Conservation (phyloP, 352 stramenopile genomes). For the Pythium phragmiticola region DNA sequence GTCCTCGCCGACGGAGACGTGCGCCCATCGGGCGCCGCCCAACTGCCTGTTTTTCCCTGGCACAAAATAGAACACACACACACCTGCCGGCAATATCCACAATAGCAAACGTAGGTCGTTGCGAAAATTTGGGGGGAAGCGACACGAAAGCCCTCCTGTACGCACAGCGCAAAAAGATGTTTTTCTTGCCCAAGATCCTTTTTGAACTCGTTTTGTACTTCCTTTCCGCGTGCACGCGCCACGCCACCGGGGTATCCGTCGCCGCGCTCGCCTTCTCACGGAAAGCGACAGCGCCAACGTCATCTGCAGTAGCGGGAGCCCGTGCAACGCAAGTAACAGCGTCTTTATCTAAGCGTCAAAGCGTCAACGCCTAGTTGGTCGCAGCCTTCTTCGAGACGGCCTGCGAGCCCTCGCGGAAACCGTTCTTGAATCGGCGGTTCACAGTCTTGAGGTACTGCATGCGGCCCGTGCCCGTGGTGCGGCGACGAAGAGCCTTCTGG, state of each 20-base stretch:
- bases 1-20: too few relatives aligned
- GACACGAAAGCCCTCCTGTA: conserved; percentile 2
- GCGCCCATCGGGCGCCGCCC: too few relatives aligned
- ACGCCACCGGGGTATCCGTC: conserved; percentile 6
- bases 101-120: neutral
- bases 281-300: conserved; percentile 2
- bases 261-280: neutral
- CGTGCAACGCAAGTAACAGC: conserved; percentile 23
- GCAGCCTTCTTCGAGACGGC: conserved; percentile 89
- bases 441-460: conserved; percentile 99
- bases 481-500: conserved; percentile 97
- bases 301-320: conserved; percentile 3
- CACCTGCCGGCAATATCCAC: neutral
- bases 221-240: conserved; percentile 23
- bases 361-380: conserved; percentile 75
- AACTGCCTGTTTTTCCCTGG: too few relatives aligned
- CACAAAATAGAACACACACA: too few relatives aligned
- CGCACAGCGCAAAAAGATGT: conserved; percentile 29
- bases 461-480: conserved; percentile 95
- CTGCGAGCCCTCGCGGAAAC: conserved; percentile 95
- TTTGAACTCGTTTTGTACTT: conserved; percentile 30
- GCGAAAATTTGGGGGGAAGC: neutral
- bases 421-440: conserved; percentile 99
- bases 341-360: conserved; percentile 30
- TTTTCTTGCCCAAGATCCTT: conserved; percentile 32